Base-by-base conservation (phyloP, 139 green algal species). In the Chlamydomonas sphaeroides region DNA sequence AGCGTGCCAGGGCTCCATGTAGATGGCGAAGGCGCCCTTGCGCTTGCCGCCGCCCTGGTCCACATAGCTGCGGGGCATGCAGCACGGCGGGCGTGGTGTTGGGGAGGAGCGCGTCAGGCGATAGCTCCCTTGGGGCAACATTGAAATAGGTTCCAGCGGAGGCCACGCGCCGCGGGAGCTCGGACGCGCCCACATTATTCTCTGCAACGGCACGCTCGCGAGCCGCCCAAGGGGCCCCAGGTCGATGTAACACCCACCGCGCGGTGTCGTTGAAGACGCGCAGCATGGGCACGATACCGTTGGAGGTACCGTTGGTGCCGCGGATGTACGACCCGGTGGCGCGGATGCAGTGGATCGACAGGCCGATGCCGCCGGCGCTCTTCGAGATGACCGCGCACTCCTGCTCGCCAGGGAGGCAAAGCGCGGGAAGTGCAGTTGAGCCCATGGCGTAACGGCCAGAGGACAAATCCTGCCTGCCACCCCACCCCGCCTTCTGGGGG, bases 181-280 rank as follows among this genome's bases (percentile, higher is more conserved):
- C n/a, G n/a, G n/a, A n/a, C n/a, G n/a, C n/a, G n/a, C n/a, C n/a
- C n/a, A n/a, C n/a, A n/a, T n/a, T n/a, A n/a, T n/a, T n/a, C n/a
- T n/a, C n/a, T n/a, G n/a, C n/a, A n/a, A n/a, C n/a, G n/a, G n/a
- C n/a, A n/a, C n/a, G n/a, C n/a, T n/a, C n/a, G n/a, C n/a, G n/a
- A n/a, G n/a, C n/a, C n/a, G n/a, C n/a, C n/a, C n/a, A n/a, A n/a
- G n/a, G n/a, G n/a, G n/a, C n/a, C n/a, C n/a, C n/a, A n/a, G n/a
- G n/a, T n/a, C n/a, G n/a, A n/a, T n/a, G n/a, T n/a, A n/a, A n/a
- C 38, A 35, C 71, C 6, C 42, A 80, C 77, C 96, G 87, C 0
- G 97, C 96, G 26, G 97, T 99, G 91, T 99, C 97, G 86, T 99
- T 99, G 94, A 99, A 99, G 4, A 99, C 97, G 38, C 97, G 90